A percentile compares a stretch with the other conserved stretches of the same genome.
phyloP scores from a whole-genome alignment of 1,284 basidiomycete genomes.

The Trichosporon faecale region DNA sequence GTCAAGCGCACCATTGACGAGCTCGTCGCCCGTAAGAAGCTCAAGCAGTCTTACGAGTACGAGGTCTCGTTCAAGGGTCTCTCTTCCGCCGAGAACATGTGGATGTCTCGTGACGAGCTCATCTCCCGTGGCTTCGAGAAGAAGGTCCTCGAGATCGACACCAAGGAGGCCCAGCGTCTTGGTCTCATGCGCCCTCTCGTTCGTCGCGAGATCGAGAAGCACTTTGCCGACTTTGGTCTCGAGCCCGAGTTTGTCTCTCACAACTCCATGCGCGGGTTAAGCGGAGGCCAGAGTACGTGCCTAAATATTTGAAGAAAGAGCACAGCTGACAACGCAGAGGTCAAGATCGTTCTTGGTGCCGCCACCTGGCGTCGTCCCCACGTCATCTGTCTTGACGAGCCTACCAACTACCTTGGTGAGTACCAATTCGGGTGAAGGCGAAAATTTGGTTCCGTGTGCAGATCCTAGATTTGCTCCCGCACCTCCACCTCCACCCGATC shows the following conservation, averaged over 20 bases:
- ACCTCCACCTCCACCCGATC: neutral
- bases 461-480: neutral
- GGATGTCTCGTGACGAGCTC: conserved; percentile 93
- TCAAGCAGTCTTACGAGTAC: conserved; percentile 99
- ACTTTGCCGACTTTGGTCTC: conserved; percentile 86
- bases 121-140: conserved; percentile 98
- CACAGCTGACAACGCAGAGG: conserved; percentile 55
- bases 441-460: neutral
- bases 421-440: neutral
- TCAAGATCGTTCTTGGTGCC: conserved; percentile 98
- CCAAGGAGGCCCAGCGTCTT: conserved; percentile 92
- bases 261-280: conserved; percentile 95
- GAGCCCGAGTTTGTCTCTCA: conserved; percentile 87
- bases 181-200: conserved; percentile 94
- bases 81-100: conserved; percentile 92
- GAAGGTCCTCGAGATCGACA: conserved; percentile 96
- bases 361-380: conserved; percentile 98
- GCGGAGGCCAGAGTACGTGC: conserved; percentile 78
- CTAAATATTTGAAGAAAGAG: too few species aligned
- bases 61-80: conserved; percentile 91
- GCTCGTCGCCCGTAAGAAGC: conserved; percentile 87
- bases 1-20: conserved; percentile 94
- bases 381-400: conserved; percentile 96
- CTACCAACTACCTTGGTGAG: conserved; percentile 73
- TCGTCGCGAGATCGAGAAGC: conserved; percentile 95